Base-by-base conservation (phyloP, 2,329 filamentous ascomycete genomes). In the Alternaria conjuncta region DNA sequence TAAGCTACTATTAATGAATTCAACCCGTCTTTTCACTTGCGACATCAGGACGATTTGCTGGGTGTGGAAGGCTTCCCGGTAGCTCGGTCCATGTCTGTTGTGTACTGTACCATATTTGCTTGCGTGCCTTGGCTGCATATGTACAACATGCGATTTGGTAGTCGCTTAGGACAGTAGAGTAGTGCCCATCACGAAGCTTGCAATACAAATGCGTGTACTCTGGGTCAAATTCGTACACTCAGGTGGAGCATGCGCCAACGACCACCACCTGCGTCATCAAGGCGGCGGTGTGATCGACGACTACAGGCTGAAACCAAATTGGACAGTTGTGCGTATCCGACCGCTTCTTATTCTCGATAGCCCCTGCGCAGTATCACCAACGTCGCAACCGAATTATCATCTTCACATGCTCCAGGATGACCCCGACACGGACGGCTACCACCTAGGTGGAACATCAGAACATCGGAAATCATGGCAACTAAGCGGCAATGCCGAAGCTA, bases 101-200 rank as follows among this genome's bases (percentile, higher is more conserved):
- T 65, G 63, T 55, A 50, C 44, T 26, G 32, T 43, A 44, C 55
- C 45, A 57, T 36, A 44, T 23, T 47, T 32, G 32, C 50, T 43
- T 56, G 59, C 60, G 53, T 30, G 54, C 23, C 64, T 65, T 70
- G 58, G 65, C 65, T 70, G 65, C 59, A 69, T 68, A 68, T 66
- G 65, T 68, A 68, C 56, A 61, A 59, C 58, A 62, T 68, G 63
- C 61, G 59, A 61, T 47, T 53, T 51, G 57, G 44, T 57, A 55
- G 47, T 58, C 62, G 62, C 54, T 49, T 53, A 61, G 32, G 20
- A 36, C 25, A 50, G 61, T 49, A 54, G 44, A n/a, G 45, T 36
- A 43, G 49, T 45, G 26, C 55, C 21, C 32, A 32, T 11, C 30
- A 43, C n/a, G 32, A 50, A 23, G 32, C 32, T 21, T 18, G 25